Percentiles rank a stretch among this genome's conserved stretches.
phyloP scores from a whole-genome alignment of 116 monocot species.

The Trichopus zeylanicus region DNA sequence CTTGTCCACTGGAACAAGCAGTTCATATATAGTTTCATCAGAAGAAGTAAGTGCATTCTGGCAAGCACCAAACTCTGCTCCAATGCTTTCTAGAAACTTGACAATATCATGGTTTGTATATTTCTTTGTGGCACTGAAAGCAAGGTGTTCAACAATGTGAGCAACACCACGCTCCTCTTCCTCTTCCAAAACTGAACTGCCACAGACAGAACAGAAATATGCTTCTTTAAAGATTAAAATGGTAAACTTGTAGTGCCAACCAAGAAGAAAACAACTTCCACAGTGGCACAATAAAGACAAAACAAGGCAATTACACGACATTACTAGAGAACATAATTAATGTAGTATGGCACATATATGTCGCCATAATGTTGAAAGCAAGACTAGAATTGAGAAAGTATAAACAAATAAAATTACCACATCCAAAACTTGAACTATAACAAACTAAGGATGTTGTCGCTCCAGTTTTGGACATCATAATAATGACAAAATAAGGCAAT shows the following conservation, averaged over 20 bases:
- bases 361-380: too few relatives aligned
- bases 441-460: too few relatives aligned
- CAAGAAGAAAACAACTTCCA: not conserved
- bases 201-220: constrained; percentile 13
- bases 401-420: too few relatives aligned
- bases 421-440: too few relatives aligned
- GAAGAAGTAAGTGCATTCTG: constrained; percentile 96
- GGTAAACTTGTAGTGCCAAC: not conserved
- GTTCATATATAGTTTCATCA: constrained; percentile 93
- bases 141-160: constrained; percentile 97
- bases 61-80: constrained; percentile 98
- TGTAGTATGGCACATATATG: too few relatives aligned
- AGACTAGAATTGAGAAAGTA: too few relatives aligned
- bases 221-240: not conserved
- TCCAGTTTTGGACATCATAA: too few relatives aligned
- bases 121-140: constrained; percentile 92
- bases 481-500: not conserved
- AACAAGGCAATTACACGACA: too few relatives aligned
- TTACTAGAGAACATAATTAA: not conserved
- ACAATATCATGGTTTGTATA: constrained; percentile 98
- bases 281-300: not conserved
- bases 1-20: constrained; percentile 96
- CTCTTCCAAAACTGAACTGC: constrained; percentile 98
- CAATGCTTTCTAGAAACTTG: constrained; percentile 98
- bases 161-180: constrained; percentile 98